These are phyloP conservation scores for Teratosphaeria gauchensis DNA, from an alignment of 2,329 filamentous ascomycete genomes.

Conservation along the genomic window DNA sequence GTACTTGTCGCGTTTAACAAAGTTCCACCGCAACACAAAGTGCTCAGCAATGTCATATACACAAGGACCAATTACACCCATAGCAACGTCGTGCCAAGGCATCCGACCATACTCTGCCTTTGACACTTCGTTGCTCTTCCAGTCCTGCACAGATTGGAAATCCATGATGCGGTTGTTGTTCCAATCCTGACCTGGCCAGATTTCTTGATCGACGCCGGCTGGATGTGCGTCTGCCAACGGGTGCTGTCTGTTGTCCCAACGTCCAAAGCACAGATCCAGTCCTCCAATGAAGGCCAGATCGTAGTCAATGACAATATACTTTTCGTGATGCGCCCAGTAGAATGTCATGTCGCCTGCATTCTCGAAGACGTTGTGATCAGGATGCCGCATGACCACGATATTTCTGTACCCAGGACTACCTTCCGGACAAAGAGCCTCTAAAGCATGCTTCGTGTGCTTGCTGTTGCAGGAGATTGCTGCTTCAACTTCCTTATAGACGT, in stretches of 20 bases:
- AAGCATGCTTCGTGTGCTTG: constrained; percentile 78
- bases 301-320: constrained; percentile 93
- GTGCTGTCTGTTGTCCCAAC: constrained; percentile 86
- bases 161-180: constrained; percentile 97
- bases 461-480: constrained; percentile 75
- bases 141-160: constrained; percentile 81
- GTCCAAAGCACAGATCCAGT: constrained; percentile 87
- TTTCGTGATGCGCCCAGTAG: constrained; percentile 97
- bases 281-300: constrained; percentile 86
- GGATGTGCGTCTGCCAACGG: constrained; percentile 80
- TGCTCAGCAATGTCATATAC: constrained; percentile 94
- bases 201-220: constrained; percentile 66
- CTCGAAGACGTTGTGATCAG: constrained; percentile 89
- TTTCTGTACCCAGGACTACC: constrained; percentile 77
- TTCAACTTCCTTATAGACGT: constrained; percentile 75
- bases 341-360: constrained; percentile 94
- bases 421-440: constrained; percentile 69
- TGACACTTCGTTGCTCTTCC: constrained; percentile 85
- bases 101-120: constrained; percentile 89
- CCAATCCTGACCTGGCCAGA: constrained; percentile 95
- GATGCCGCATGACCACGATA: constrained; percentile 80
- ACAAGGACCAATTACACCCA: constrained; percentile 81
- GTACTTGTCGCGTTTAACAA: constrained; percentile 94
- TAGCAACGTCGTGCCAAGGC: constrained; percentile 96
- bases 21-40: constrained; percentile 92